These are phyloP conservation scores for Fusarium concolor DNA, from an alignment of 2,329 filamentous ascomycete species.

Conservation along the genomic window DNA sequence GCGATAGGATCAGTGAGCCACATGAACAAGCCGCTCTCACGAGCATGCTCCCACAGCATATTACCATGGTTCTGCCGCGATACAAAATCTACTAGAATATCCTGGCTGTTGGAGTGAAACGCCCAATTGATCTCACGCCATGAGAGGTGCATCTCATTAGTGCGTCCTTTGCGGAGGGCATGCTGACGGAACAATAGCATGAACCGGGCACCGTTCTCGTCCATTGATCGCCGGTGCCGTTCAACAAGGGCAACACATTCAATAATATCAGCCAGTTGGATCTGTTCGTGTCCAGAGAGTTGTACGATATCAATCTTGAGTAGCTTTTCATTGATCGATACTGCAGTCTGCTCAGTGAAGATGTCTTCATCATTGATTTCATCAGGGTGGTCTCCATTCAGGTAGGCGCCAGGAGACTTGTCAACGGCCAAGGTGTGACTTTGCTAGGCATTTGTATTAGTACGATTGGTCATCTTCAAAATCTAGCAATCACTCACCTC, in stretches of 20 bases:
- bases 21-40: constrained; percentile 92
- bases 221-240: constrained; percentile 87
- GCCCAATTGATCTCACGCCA: constrained; percentile 89
- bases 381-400: constrained; percentile 50
- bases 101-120: constrained; percentile 86
- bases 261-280: constrained; percentile 84
- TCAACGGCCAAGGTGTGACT: constrained; percentile 35
- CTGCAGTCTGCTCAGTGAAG: constrained; percentile 78
- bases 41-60: constrained; percentile 86
- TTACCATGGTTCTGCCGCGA: constrained; percentile 81
- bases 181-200: constrained; percentile 89
- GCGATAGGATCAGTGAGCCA: constrained; percentile 85
- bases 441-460: constrained; percentile 32
- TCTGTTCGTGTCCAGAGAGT: constrained; percentile 86
- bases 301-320: constrained; percentile 79
- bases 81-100: constrained; percentile 88
- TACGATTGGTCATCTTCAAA: not conserved
- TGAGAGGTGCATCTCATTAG: constrained; percentile 73
- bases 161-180: constrained; percentile 74
- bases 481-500: constrained; percentile 33
- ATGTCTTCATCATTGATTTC: constrained; percentile 68
- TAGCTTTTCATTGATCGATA: constrained; percentile 80
- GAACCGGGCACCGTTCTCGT: constrained; percentile 89
- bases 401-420: constrained; percentile 53
- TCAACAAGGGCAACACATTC: constrained; percentile 88